phyloP scores from a whole-genome alignment of 148 eudicot species.

The Rhododendron kiyosumense region DNA sequence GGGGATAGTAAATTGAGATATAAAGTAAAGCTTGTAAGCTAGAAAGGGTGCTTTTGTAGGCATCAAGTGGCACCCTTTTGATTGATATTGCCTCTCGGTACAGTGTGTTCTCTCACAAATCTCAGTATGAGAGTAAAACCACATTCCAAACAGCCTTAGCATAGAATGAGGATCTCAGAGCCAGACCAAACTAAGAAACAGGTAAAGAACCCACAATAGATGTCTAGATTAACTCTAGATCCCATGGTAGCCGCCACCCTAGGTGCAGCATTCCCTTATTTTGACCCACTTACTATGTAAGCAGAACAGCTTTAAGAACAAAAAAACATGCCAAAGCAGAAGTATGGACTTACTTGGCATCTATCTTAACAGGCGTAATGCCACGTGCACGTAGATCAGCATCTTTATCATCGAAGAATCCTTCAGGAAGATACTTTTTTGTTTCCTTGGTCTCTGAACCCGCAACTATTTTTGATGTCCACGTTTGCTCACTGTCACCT shows the following conservation, averaged over 20 bases:
- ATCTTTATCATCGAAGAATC: conserved; percentile 91
- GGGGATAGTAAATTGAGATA: background rate
- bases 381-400: conserved; percentile 97
- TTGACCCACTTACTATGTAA: background rate
- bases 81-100: background rate
- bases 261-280: background rate
- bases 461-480: conserved; percentile 6
- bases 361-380: conserved; percentile 77
- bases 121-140: background rate
- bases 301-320: background rate
- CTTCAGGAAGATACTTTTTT: conserved; percentile 75
- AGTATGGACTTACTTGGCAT: conserved; percentile 57
- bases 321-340: background rate
- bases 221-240: background rate
- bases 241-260: background rate
- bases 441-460: conserved; percentile 39
- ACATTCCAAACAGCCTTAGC: background rate
- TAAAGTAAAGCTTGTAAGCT: background rate
- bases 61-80: background rate
- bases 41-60: background rate
- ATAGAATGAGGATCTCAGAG: background rate
- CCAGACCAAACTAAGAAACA: background rate
- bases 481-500: conserved; percentile 17
- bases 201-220: background rate
- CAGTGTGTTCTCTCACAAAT: background rate